Evolutionary conservation across 2,329 filamentous ascomycete genomes (phyloP).

Genomic region (Tolypocladium amazonense): DNA sequence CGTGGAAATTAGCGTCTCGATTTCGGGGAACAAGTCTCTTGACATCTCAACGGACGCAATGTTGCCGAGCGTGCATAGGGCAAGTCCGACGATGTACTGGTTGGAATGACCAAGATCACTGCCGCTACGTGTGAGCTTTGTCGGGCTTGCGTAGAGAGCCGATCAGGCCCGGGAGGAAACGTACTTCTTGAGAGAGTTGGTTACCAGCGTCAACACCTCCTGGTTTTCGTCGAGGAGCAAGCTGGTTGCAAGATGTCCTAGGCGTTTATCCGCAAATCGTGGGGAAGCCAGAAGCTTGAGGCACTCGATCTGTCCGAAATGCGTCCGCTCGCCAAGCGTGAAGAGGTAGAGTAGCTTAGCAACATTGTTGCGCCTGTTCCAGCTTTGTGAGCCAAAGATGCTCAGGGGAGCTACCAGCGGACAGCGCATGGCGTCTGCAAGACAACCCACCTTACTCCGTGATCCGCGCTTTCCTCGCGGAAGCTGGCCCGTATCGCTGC

Average conservation of each 20-base stretch:
- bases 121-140: slow-evolving; percentile 7
- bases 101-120: slow-evolving; percentile 96
- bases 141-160: neutral
- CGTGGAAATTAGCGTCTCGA: slow-evolving; percentile 83
- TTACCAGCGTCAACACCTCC: slow-evolving; percentile 92
- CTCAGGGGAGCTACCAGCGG: too few relatives aligned
- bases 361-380: slow-evolving; percentile 84
- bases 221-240: slow-evolving; percentile 95
- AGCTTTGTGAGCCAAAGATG: neutral
- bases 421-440: neutral
- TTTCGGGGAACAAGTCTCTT: slow-evolving; percentile 89
- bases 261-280: slow-evolving; percentile 91
- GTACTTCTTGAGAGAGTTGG: slow-evolving; percentile 95
- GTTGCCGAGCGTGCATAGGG: slow-evolving; percentile 91
- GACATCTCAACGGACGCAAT: slow-evolving; percentile 99
- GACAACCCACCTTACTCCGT: slow-evolving; percentile 64
- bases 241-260: slow-evolving; percentile 95
- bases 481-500: slow-evolving; percentile 96
- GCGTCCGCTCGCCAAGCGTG: slow-evolving; percentile 90
- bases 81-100: slow-evolving; percentile 95
- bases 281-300: slow-evolving; percentile 94
- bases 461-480: slow-evolving; percentile 90
- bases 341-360: slow-evolving; percentile 97
- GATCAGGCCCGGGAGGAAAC: neutral
- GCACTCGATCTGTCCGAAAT: slow-evolving; percentile 99